A percentile compares a stretch with the other conserved stretches of the same genome.
phyloP scores from a whole-genome alignment of 108 stramenopile genomes.

The Conticribra weissflogii region DNA sequence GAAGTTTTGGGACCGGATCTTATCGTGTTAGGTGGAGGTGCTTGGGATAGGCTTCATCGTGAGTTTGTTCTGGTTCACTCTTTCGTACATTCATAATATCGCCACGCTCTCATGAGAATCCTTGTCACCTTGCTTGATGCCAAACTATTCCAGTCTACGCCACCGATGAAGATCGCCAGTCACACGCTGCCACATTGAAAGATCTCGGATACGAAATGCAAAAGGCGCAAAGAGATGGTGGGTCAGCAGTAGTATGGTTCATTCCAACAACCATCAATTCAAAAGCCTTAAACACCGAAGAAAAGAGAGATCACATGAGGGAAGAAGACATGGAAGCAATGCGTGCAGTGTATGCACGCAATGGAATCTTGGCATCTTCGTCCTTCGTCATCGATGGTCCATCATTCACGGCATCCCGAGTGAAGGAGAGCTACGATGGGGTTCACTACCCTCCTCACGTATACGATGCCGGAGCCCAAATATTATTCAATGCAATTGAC shows the following conservation, averaged over 20 bases:
- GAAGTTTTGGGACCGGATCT: constrained; percentile 45
- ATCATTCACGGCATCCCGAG: constrained; percentile 65
- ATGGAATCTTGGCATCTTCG: constrained; percentile 53
- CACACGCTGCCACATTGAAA: constrained; percentile 46
- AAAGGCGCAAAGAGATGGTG: constrained; percentile 30
- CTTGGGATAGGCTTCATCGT: constrained; percentile 85
- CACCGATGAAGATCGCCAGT: constrained; percentile 62
- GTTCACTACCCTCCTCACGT: constrained; percentile 85
- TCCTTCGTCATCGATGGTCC: constrained; percentile 82
- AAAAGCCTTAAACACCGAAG: constrained; percentile 64
- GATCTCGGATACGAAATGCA: constrained; percentile 55
- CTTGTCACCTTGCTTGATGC: no score
- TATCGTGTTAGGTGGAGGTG: constrained; percentile 81
- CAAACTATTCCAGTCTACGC: no score
- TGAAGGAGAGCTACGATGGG: constrained; percentile 83
- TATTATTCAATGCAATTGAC: constrained; percentile 79
- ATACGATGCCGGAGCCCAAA: constrained; percentile 86
- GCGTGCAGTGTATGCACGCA: constrained; percentile 57
- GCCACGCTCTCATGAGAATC: no score
- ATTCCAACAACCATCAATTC: constrained; percentile 87
- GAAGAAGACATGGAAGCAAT: constrained; percentile 79
- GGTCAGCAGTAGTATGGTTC: constrained; percentile 73
- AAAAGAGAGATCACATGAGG: constrained; percentile 75
- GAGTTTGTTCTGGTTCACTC: no score
- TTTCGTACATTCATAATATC: no score